These are phyloP conservation scores for Dianthus caryophyllus DNA, from an alignment of 148 eudicot species.

Conservation along the genomic window DNA sequence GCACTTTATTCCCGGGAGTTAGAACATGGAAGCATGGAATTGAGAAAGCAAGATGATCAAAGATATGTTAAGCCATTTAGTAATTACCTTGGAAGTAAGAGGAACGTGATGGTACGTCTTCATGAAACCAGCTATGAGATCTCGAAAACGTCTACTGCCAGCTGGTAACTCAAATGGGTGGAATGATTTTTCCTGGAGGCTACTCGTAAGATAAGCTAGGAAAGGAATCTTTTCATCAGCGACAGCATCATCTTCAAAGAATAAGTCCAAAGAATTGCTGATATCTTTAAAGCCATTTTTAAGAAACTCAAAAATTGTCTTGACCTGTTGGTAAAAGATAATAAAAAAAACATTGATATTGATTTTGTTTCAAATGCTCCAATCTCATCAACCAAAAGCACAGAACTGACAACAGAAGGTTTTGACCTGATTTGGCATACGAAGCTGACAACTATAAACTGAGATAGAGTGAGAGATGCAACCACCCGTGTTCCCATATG, in stretches of 20 bases:
- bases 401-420: background rate
- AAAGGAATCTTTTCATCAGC: conserved; percentile 98
- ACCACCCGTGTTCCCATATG: conserved; percentile 94
- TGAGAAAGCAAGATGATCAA: background rate
- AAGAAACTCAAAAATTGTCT: conserved; percentile 82
- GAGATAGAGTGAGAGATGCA: conserved; percentile 95
- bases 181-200: conserved; percentile 52
- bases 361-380: background rate
- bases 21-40: too few species aligned
- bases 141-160: conserved; percentile 76
- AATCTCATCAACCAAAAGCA: conserved; percentile 12
- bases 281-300: conserved; percentile 76
- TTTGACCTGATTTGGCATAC: conserved; percentile 80
- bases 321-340: conserved; percentile 51
- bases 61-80: background rate
- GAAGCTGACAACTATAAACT: conserved; percentile 89
- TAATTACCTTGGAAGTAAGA: conserved; percentile 63
- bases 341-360: background rate
- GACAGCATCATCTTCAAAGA: conserved; percentile 83
- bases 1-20: background rate
- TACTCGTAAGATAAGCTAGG: conserved; percentile 91
- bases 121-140: conserved; percentile 77
- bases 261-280: conserved; percentile 88
- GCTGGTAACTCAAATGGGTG: conserved; percentile 84
- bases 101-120: conserved; percentile 88